Percentiles rank a stretch among this genome's conserved stretches.
Conservation (phyloP, 345 rosid species). For the Citropsis articulata region DNA sequence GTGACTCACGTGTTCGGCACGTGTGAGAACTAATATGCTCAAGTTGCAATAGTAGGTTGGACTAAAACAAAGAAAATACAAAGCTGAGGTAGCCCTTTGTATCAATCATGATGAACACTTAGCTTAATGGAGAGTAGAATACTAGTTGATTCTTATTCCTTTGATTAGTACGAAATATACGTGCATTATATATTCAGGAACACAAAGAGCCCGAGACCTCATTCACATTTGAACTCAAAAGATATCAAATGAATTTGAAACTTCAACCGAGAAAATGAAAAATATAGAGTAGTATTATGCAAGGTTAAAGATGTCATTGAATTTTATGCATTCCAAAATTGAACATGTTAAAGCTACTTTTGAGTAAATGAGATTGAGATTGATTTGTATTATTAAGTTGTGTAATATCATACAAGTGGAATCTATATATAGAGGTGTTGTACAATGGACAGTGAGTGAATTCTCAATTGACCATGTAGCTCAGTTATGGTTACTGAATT, state of each 20-base stretch:
- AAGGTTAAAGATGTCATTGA: background rate
- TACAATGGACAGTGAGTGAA: background rate
- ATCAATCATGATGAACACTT: too few relatives aligned
- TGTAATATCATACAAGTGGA: background rate
- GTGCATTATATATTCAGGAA: background rate
- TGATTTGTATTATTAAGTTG: background rate
- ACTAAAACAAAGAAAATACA: too few relatives aligned
- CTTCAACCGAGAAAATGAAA: background rate
- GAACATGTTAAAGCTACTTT: background rate
- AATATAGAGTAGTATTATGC: background rate
- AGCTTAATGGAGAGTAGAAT: too few relatives aligned
- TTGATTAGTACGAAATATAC: too few relatives aligned
- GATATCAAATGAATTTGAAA: background rate
- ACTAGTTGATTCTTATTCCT: too few relatives aligned
- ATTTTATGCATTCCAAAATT: background rate
- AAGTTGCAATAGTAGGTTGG: too few relatives aligned
- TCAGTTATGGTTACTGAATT: slow-evolving; percentile 12
- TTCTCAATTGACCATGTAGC: slow-evolving; percentile 5
- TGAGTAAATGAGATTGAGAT: background rate
- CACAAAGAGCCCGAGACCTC: background rate
- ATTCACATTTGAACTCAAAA: background rate
- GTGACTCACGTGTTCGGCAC: too few relatives aligned
- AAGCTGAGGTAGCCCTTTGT: too few relatives aligned
- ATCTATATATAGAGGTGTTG: background rate
- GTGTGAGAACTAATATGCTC: too few relatives aligned